Evolutionary conservation across 1,284 basidiomycete species (phyloP), one percentile per base, ranked within the genome.

Genomic region (Ganoderma resinaceum): DNA sequence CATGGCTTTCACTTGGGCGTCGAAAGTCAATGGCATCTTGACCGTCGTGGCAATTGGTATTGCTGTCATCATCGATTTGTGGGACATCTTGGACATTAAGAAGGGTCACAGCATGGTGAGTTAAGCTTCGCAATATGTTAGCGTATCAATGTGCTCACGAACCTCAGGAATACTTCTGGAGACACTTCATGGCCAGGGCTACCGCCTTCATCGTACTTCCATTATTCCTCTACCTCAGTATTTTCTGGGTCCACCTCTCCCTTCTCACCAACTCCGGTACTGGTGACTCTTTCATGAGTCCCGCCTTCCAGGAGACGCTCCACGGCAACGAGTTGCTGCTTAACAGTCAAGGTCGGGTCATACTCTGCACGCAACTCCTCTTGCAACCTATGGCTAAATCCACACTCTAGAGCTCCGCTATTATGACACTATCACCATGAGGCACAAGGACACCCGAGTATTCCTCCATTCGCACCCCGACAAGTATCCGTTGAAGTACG

Each of bases 11-110:
- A 96, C 97, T 2, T 94, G 98, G 86, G 96, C 95, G 23, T 98
- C 97, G 80, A 99, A 99, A 83, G 97, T 99, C 84, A 98, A 99
- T 75, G 98, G 98, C 62, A 86, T 99, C 66, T 87, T 99, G 71
- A 97, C 96, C 0, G 98, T 99, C 70, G 73, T 91, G 59, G 91
- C 95, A 23, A 91, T 99, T 73, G 98, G 98, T 1, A 85, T 92
- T 46, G 97, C 97, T 4, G 98, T 99, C 53, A 80, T 94, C 33
- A 90, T 96, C 73, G 98, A 99, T 78, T 85, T 99, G 16, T 99
- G 98, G 98, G 95, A 92, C 73, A 86, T 99, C 66, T 82, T 99
- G 74, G 98, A 99, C 81, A 83, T 94, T 79, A 92, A 88, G 78
- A 93, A 92, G 73, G 94, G 94, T 1, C 85, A 93, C 73, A 87